Base-by-base conservation (phyloP, 1,284 basidiomycete species). In the Gomphus bonarii region DNA sequence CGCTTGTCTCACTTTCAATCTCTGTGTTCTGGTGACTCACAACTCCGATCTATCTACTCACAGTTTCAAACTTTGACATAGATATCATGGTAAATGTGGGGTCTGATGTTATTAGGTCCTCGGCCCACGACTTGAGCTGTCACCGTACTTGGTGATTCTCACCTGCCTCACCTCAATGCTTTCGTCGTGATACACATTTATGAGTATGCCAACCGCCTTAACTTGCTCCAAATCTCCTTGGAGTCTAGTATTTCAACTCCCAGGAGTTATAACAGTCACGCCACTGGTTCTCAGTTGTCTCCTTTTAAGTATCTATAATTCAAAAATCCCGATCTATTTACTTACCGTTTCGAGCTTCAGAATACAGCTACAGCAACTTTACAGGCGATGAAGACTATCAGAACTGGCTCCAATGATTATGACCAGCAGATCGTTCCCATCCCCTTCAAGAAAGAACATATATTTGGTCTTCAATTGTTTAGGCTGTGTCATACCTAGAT, bases 321-420 rank as follows among this genome's bases (percentile, higher is more conserved):
- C 75, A 12, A 63, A 67, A 84, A 85, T 64, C 75, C 75, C 9
- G 65, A 74, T 20, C 74, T 91, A 54, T 84, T 82, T 64, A 75
- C 81, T 0, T 65, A 71, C 43, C 74, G 91, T 31, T 90, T 83
- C 66, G 72, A 72, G 22, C 61, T 68, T 52, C 35, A 11, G 50
- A n/a, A 22, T n/a, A n/a, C n/a, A n/a, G n/a, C 18, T 52, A 31
- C 30, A 50, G 30, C 20, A 50, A 50, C 48, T 30, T 14, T 50
- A 10, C 10, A 50, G 33, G 25, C 61, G 1, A n/a, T 50, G n/a
- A 50, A 31, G 16, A 28, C 33, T 25, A n/a, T 50, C n/a, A 50
- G 22, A 16, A n/a, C 30, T 20, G 9, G 48, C 16, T 30, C 33
- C 25, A 18, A 35, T 18, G 6, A 30, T 8, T 30, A 4, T 31